A percentile compares a stretch with the other conserved stretches of the same genome.
Evolutionary conservation across 2,329 filamentous ascomycete genomes (phyloP).

Genomic region (Ophiostoma pallidulum): DNA sequence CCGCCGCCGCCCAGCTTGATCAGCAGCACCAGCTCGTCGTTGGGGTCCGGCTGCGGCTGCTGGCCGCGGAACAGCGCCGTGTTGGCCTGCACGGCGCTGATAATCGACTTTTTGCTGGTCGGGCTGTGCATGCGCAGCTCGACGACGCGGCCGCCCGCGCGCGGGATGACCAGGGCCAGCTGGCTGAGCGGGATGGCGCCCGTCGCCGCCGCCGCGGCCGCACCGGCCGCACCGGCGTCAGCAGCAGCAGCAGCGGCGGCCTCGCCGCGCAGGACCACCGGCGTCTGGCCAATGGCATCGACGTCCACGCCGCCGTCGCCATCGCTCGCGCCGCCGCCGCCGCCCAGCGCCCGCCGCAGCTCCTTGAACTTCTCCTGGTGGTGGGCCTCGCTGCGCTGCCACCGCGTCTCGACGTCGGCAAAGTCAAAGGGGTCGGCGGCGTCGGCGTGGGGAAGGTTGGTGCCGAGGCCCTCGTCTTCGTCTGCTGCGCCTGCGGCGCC

Average conservation of each 20-base stretch:
- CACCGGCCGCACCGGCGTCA: neutral
- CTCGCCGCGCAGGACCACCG: constrained; percentile 8
- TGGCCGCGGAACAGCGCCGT: constrained; percentile 17
- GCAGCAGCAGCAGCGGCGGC: neutral
- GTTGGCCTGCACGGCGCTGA: constrained; percentile 17
- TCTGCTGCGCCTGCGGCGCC: neutral
- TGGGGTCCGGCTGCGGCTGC: constrained; percentile 38
- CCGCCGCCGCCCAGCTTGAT: constrained; percentile 38
- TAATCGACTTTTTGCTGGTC: constrained; percentile 15
- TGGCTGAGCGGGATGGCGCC: constrained; percentile 14
- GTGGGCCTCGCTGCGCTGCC: constrained; percentile 15
- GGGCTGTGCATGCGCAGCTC: constrained; percentile 20
- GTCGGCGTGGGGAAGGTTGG: constrained; percentile 11
- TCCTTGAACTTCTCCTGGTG: constrained; percentile 17
- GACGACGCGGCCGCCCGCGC: constrained; percentile 16
- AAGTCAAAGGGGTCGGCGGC: constrained; percentile 14
- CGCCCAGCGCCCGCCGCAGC: constrained; percentile 12
- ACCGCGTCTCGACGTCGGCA: constrained; percentile 17
- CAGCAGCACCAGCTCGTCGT: constrained; percentile 50
- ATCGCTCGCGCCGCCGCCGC: constrained; percentile 6
- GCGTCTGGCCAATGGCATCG: constrained; percentile 15
- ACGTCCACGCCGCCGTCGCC: constrained; percentile 14
- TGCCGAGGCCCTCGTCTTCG: constrained; percentile 7
- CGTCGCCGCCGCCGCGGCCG: neutral
- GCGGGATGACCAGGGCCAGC: constrained; percentile 18